Conservation (phyloP, 2,329 filamentous ascomycete species). For the Aspergillus intermedius region DNA sequence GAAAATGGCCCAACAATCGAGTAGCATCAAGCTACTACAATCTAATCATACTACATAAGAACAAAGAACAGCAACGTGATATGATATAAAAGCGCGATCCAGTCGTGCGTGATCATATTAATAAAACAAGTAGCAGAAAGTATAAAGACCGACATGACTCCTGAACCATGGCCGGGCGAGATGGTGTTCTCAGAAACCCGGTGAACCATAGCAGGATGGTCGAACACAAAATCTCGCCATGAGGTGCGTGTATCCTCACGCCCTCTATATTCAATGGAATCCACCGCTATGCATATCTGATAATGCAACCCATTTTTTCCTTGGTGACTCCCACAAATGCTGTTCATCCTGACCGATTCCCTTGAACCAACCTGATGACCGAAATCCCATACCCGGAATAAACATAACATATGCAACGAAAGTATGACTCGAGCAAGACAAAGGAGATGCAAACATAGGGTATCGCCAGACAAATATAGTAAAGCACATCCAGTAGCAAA, state of each 20-base stretch:
- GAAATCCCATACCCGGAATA: constrained; percentile 8
- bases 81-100: constrained; percentile 9
- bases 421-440: constrained; percentile 8
- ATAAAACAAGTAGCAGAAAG: constrained; percentile 10
- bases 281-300: constrained; percentile 12
- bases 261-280: constrained; percentile 5
- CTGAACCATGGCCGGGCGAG: background rate
- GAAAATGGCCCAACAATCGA: too few relatives aligned
- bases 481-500: constrained; percentile 12
- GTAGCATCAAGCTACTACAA: too few relatives aligned
- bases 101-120: constrained; percentile 16
- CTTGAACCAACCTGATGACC: constrained; percentile 3
- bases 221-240: constrained; percentile 6
- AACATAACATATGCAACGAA: constrained; percentile 9
- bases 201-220: constrained; percentile 1
- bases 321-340: constrained; percentile 17
- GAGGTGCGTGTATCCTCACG: background rate
- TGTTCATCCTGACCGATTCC: constrained; percentile 11
- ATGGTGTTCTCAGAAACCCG: constrained; percentile 7
- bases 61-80: background rate
- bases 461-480: constrained; percentile 19
- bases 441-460: constrained; percentile 14
- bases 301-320: constrained; percentile 11
- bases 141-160: constrained; percentile 12
- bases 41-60: too few relatives aligned